Evolutionary conservation across 164 flowering plant genomes (phyloP).

Genomic region (Vitis rupestris): DNA sequence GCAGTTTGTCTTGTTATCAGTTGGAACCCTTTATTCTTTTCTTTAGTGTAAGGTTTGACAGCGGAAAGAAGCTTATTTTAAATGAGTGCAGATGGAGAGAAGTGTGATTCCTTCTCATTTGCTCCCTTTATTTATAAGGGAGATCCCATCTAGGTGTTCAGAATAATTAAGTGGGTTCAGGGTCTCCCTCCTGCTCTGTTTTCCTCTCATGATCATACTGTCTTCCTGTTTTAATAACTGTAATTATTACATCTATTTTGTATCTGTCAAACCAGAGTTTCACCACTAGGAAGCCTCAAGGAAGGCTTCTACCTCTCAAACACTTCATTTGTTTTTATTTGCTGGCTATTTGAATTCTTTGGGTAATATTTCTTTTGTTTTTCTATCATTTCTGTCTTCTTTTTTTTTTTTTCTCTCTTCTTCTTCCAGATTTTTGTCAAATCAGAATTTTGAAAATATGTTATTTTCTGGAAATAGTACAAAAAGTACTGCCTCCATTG

Average conservation of each 20-base stretch:
- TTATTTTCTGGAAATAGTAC: neutral
- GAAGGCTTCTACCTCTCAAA: no score
- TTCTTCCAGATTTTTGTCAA: neutral
- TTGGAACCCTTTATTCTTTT: slow-evolving; percentile 36
- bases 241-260: neutral
- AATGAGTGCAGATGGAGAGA: slow-evolving; percentile 28
- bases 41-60: slow-evolving; percentile 25
- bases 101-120: slow-evolving; percentile 8
- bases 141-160: slow-evolving; percentile 8
- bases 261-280: no score
- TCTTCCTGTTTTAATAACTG: neutral
- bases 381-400: neutral
- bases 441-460: neutral
- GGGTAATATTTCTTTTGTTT: neutral
- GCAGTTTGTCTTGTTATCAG: slow-evolving; percentile 10
- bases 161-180: neutral
- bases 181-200: slow-evolving; percentile 11
- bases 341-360: neutral
- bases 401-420: neutral
- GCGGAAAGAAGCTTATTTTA: slow-evolving; percentile 20
- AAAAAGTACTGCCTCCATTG: neutral
- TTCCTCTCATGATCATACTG: slow-evolving; percentile 1
- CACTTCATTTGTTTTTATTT: no score
- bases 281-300: neutral
- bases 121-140: slow-evolving; percentile 6